Base-by-base conservation (phyloP, 2,329 filamentous ascomycete species). In the Penicillium sp. region DNA sequence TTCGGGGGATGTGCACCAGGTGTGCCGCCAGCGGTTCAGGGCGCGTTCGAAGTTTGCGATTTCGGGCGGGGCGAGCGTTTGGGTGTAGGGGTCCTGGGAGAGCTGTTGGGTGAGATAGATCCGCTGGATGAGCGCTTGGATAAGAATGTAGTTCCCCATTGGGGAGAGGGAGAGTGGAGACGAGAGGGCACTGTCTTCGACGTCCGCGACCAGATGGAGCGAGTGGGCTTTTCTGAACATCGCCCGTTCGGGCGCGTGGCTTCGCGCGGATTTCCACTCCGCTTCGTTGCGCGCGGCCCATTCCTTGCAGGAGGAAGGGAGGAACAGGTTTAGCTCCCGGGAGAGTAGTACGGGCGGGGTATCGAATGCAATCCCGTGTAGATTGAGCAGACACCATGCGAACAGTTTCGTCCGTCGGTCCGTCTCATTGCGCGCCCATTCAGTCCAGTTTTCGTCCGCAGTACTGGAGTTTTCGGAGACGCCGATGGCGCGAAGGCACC, bases 41-140 rank as follows among this genome's bases (percentile, higher is more conserved):
- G 82, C 81, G 35, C 82, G 23, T 72, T 66, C 65, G 78, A 67
- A 6, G 9, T 9, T 21, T 9, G 21, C 3, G 1, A 45, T 35
- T 23, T 26, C 11, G 4, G 5, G 26, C 23, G 23, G 23, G 23
- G 23, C 23, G 23, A 26, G 23, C 23, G 23, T 26, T 26, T 26
- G 23, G 3, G 23, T 26, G 23, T 26, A 26, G 5, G 23, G 23
- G 31, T 9, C 7, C 31, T 5, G 13, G 9, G 3, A 23, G 1
- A 55, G n/a, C 23, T 3, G n/a, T 15, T 44, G 7, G 29, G 7
- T 8, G 13, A 17, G 13, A 17, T 19, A 45, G 54, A 38, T 15
- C 13, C 50, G 88, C 67, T 91, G 89, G 13, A 90, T 83, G n/a
- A 91, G 71, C 2, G 87, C 88, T 68, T 91, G 88, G 7, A 91